Conservation (phyloP, 306 rosid species). For the Macrotyloma uniflorum region DNA sequence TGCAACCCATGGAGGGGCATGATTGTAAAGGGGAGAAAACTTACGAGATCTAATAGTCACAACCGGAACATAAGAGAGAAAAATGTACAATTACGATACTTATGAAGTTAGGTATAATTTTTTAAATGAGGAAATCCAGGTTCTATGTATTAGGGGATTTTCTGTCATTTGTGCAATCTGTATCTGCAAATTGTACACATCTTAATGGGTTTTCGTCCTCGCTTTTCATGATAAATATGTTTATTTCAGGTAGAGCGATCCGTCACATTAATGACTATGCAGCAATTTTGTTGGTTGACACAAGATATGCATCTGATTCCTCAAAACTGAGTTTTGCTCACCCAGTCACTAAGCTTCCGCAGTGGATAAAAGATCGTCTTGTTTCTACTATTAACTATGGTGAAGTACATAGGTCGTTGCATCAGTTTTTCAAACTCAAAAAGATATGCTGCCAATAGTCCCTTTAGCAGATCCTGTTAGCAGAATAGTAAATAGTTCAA, state of each 20-base stretch:
- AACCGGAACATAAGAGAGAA: not conserved
- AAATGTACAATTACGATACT: not conserved
- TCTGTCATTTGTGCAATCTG: conserved; percentile 20
- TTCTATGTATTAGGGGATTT: conserved; percentile 8
- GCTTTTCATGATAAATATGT: conserved; percentile 16
- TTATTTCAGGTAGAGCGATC: conserved; percentile 79
- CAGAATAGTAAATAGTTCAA: not conserved
- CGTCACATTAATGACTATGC: conserved; percentile 92
- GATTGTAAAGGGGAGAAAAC: not conserved
- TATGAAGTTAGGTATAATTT: not conserved
- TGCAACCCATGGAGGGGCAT: not conserved
- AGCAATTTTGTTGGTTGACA: conserved; percentile 77
- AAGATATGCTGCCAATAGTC: conserved; percentile 43
- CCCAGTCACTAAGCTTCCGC: conserved; percentile 79
- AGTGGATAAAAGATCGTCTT: conserved; percentile 81
- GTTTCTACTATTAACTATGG: conserved; percentile 76
- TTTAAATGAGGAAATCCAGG: conserved; percentile 15
- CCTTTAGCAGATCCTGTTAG: conserved; percentile 15
- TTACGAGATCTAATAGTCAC: not conserved
- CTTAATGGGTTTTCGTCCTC: conserved; percentile 17
- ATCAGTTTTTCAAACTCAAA: conserved; percentile 80
- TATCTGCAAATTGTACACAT: not conserved
- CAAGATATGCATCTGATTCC: conserved; percentile 72
- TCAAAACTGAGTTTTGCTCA: conserved; percentile 60
- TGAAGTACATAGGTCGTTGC: conserved; percentile 73